Evolutionary conservation across 106 monocot genomes (phyloP).

Genomic region (Acorus calamus): DNA sequence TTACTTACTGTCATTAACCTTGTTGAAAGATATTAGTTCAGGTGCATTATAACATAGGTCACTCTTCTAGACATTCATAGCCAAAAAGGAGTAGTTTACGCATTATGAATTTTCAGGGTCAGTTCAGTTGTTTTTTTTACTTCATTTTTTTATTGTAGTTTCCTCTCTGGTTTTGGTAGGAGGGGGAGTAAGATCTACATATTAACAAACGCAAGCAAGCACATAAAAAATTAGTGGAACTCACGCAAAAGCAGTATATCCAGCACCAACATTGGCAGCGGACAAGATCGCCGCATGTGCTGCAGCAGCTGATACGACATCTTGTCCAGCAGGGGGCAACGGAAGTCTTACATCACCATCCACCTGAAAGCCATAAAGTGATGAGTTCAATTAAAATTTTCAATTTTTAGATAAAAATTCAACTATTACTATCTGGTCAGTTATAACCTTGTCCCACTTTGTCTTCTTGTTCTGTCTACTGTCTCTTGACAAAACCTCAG

Average conservation of each 20-base stretch:
- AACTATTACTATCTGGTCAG: not conserved
- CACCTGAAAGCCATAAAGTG: conserved; percentile 31
- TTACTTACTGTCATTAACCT: no score
- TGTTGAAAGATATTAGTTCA: no score
- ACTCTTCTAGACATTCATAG: no score
- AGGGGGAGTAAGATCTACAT: no score
- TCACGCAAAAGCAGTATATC: conserved; percentile 95
- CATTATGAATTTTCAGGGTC: no score
- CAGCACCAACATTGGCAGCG: conserved; percentile 70
- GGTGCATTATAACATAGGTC: no score
- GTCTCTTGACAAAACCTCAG: conserved; percentile 38
- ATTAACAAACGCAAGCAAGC: no score
- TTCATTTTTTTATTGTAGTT: no score
- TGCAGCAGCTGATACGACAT: conserved; percentile 29
- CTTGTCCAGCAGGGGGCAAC: conserved; percentile 31
- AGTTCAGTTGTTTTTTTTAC: no score
- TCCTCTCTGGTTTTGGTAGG: no score
- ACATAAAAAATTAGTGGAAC: conserved; percentile 10
- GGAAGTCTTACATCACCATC: conserved; percentile 65
- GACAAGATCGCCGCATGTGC: conserved; percentile 51
- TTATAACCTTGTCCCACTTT: conserved; percentile 93
- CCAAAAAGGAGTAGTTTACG: no score
- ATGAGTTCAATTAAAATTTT: not conserved
- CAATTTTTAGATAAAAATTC: not conserved
- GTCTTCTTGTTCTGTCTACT: conserved; percentile 65